Evolutionary conservation across 2,329 filamentous ascomycete genomes (phyloP).

Genomic region (Aspergillus oerlinghausenensis): DNA sequence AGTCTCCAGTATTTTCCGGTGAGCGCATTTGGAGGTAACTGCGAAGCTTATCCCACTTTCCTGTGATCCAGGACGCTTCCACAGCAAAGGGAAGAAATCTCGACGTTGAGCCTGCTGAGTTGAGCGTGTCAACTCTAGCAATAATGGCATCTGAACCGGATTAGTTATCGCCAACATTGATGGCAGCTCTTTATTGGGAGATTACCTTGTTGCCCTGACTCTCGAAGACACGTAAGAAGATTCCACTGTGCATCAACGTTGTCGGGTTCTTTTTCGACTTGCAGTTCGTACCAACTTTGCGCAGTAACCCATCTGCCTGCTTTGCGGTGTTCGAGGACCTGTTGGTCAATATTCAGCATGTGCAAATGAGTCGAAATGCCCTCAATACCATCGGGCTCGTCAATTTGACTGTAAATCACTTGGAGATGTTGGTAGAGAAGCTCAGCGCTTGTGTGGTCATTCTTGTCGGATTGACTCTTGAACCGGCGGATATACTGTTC

Average conservation of each 20-base stretch:
- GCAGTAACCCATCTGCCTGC: slow-evolving; percentile 90
- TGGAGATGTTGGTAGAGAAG: slow-evolving; percentile 74
- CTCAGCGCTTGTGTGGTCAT: slow-evolving; percentile 51
- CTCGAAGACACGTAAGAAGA: slow-evolving; percentile 80
- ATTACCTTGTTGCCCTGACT: slow-evolving; percentile 90
- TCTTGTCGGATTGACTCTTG: slow-evolving; percentile 41
- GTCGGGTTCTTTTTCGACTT: slow-evolving; percentile 72
- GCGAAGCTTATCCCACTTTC: slow-evolving; percentile 71
- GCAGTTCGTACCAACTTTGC: slow-evolving; percentile 96
- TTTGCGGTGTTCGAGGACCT: slow-evolving; percentile 87
- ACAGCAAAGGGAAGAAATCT: slow-evolving; percentile 76
- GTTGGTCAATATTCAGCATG: slow-evolving; percentile 85
- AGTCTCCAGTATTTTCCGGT: slow-evolving; percentile 53
- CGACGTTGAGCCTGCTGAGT: slow-evolving; percentile 47
- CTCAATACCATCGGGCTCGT: slow-evolving; percentile 94
- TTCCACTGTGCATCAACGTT: slow-evolving; percentile 76
- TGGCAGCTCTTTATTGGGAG: slow-evolving; percentile 3
- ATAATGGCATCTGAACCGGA: slow-evolving; percentile 65
- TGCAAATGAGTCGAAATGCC: slow-evolving; percentile 86
- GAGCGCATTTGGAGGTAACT: slow-evolving; percentile 53
- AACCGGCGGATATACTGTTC: slow-evolving; percentile 77
- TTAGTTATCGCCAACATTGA: background rate
- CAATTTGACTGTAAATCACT: slow-evolving; percentile 93
- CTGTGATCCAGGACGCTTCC: slow-evolving; percentile 87
- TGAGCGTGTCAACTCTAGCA: slow-evolving; percentile 79